These are phyloP conservation scores for Tremellales sp. DNA, from an alignment of 1,284 basidiomycete genomes.

Conservation along the genomic window DNA sequence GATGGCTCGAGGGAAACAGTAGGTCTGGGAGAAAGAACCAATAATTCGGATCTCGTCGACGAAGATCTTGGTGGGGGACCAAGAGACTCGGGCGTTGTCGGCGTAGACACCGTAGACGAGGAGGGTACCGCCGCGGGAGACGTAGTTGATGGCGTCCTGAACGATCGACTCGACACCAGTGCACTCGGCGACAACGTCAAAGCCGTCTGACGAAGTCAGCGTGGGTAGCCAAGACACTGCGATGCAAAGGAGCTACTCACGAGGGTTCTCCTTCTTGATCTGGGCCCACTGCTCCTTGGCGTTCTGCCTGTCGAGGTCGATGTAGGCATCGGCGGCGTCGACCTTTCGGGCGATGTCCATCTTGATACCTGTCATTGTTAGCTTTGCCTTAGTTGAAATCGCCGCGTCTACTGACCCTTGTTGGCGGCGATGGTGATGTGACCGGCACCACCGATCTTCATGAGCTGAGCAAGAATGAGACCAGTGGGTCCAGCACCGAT, in stretches of 20 bases:
- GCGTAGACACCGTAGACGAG: constrained; percentile 59
- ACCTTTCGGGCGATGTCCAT: constrained; percentile 73
- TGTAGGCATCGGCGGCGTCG: constrained; percentile 70
- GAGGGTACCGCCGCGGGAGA: constrained; percentile 57
- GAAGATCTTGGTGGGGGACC: constrained; percentile 81
- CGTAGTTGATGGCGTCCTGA: constrained; percentile 75
- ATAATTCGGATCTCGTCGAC: constrained; percentile 76
- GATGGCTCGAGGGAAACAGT: constrained; percentile 81
- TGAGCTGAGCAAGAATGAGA: constrained; percentile 75
- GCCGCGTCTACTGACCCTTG: constrained; percentile 53
- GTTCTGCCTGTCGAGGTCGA: constrained; percentile 71
- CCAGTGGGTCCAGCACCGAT: constrained; percentile 64
- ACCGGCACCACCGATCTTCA: constrained; percentile 74
- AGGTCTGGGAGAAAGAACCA: constrained; percentile 77
- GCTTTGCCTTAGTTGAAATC: too few species aligned
- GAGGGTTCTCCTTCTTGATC: constrained; percentile 71
- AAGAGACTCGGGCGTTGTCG: constrained; percentile 69
- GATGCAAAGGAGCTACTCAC: constrained; percentile 13
- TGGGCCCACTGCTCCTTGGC: constrained; percentile 74
- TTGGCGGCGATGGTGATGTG: constrained; percentile 76
- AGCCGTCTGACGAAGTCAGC: constrained; percentile 55
- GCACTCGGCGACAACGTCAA: constrained; percentile 83
- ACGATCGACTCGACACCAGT: constrained; percentile 77
- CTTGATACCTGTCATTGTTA: constrained; percentile 57
- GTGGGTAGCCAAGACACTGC: not conserved